phyloP scores from a whole-genome alignment of 495 filamentous ascomycete species.

The Geopyxis carbonaria region DNA sequence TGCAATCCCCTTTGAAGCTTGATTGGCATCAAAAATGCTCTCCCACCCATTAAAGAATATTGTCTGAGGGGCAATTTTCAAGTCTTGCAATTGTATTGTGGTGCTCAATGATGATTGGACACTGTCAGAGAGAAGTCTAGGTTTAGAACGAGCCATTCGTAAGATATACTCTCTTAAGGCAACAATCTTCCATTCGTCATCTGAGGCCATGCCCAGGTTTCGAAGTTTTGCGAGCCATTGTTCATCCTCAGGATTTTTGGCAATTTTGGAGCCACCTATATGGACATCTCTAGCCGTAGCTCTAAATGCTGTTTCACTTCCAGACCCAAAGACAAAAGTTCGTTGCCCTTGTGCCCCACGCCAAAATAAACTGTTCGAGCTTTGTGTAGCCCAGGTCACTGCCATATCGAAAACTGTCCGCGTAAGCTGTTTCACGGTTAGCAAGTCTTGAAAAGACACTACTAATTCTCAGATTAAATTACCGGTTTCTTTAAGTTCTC shows the following conservation, averaged over 20 bases:
- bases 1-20: slow-evolving; percentile 23
- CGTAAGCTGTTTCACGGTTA: slow-evolving; percentile 27
- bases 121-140: slow-evolving; percentile 34
- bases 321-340: slow-evolving; percentile 46
- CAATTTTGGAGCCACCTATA: slow-evolving; percentile 21
- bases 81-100: slow-evolving; percentile 49
- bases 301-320: slow-evolving; percentile 30
- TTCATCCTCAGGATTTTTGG: slow-evolving; percentile 40
- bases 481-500: slow-evolving; percentile 66
- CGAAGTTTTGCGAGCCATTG: slow-evolving; percentile 76
- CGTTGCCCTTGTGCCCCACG: slow-evolving; percentile 48
- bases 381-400: slow-evolving; percentile 66
- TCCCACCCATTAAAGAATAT: slow-evolving; percentile 74
- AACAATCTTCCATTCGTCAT: slow-evolving; percentile 83
- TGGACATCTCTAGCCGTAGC: slow-evolving; percentile 13
- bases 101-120: slow-evolving; percentile 40
- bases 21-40: slow-evolving; percentile 16
- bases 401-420: slow-evolving; percentile 69
- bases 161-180: slow-evolving; percentile 82
- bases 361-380: slow-evolving; percentile 74
- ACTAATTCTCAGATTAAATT: not conserved
- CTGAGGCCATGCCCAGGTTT: slow-evolving; percentile 60
- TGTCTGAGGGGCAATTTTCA: slow-evolving; percentile 64
- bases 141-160: slow-evolving; percentile 56
- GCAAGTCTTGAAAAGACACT: too few relatives aligned